These are phyloP conservation scores for Cyamopsis tetragonoloba DNA, from an alignment of 306 rosid species.

Conservation along the genomic window DNA sequence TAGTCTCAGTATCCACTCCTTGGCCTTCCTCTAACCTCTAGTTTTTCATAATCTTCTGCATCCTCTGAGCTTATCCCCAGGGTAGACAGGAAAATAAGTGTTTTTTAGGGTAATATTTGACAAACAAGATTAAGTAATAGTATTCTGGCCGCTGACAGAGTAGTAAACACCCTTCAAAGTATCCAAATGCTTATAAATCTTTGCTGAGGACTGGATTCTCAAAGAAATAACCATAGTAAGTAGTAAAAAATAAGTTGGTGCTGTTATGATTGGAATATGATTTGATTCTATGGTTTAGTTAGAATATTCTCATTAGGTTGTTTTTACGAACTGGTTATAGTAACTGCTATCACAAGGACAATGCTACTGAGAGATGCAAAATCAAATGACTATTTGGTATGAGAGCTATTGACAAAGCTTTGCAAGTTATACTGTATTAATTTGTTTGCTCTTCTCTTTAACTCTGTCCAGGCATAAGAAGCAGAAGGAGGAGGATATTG, in stretches of 20 bases:
- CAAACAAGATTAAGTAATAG: background rate
- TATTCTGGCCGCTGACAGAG: background rate
- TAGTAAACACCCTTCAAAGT: background rate
- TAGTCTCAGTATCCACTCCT: background rate
- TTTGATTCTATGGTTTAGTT: background rate
- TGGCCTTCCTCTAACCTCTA: background rate
- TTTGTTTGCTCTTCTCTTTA: slow-evolving; percentile 1
- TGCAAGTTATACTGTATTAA: background rate
- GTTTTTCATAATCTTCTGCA: background rate
- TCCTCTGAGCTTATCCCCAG: background rate
- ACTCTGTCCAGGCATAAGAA: slow-evolving; percentile 56
- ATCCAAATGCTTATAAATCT: background rate
- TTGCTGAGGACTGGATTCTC: background rate
- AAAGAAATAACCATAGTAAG: background rate
- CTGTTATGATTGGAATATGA: background rate
- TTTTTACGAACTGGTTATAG: too few species aligned
- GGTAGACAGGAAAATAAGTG: background rate
- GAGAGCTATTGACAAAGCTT: background rate
- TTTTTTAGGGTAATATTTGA: background rate
- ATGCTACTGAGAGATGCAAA: background rate
- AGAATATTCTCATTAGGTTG: too few species aligned
- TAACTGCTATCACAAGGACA: background rate
- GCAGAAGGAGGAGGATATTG: slow-evolving; percentile 89
- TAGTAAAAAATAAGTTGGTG: background rate
- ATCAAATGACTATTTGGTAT: background rate